Conservation (phyloP, 1,284 basidiomycete genomes). For the Rhodotorula sp. region DNA sequence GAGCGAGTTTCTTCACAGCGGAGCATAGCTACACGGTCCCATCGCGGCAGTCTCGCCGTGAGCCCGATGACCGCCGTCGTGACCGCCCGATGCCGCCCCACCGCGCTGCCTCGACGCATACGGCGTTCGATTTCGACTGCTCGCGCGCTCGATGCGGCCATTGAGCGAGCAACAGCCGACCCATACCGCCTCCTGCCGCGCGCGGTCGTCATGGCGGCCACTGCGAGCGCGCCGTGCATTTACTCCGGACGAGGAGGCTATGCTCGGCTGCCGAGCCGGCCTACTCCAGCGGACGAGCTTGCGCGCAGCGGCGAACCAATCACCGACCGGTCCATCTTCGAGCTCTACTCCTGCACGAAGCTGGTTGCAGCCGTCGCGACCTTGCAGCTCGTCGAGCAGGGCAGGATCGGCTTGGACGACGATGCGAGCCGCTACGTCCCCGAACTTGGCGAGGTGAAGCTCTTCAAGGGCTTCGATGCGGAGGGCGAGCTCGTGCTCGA, state of each 20-base stretch:
- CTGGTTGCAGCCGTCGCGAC: constrained; percentile 19
- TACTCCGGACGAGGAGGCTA: constrained; percentile 1
- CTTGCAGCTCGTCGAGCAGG: constrained; percentile 30
- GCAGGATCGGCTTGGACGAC: constrained; percentile 14
- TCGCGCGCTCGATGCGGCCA: neutral
- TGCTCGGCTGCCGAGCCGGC: neutral
- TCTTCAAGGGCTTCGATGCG: constrained; percentile 6
- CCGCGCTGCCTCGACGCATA: neutral
- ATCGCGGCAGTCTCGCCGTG: too few species aligned
- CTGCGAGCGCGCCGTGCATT: neutral
- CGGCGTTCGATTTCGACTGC: neutral
- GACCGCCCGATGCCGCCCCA: neutral
- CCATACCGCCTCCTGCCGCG: constrained; percentile 3
- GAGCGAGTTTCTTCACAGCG: too few species aligned
- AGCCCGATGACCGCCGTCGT: neutral
- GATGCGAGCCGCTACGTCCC: constrained; percentile 17
- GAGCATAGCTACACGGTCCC: too few species aligned
- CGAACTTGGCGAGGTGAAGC: constrained; percentile 12
- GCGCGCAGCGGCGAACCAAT: neutral
- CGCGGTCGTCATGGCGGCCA: neutral
- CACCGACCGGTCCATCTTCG: constrained; percentile 2
- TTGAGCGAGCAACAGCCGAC: neutral
- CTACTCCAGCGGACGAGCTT: neutral
- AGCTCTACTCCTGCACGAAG: constrained; percentile 3
- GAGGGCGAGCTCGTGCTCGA: constrained; percentile 8